Evolutionary conservation across 164 flowering plant genomes (phyloP).

Genomic region (Saururus chinensis): DNA sequence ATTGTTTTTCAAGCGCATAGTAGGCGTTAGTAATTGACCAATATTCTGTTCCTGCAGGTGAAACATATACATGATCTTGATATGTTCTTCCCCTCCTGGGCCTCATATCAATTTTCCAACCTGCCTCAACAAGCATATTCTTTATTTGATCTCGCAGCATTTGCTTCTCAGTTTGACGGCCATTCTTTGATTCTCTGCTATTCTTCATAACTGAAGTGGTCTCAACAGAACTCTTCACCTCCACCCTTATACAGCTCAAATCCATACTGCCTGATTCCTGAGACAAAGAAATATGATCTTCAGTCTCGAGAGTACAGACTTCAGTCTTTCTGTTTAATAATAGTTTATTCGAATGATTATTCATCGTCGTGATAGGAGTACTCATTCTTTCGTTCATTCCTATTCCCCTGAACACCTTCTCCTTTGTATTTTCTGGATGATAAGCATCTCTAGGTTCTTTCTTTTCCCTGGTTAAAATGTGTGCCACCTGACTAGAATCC

Average conservation of each 20-base stretch:
- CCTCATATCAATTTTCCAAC: constrained; percentile 65
- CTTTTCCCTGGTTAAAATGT: neutral
- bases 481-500: neutral
- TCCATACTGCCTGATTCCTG: neutral
- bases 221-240: neutral
- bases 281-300: neutral
- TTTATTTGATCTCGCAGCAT: constrained; percentile 41
- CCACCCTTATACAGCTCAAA: neutral
- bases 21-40: constrained; percentile 85
- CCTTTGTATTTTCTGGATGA: neutral
- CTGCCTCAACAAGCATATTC: constrained; percentile 41
- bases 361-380: neutral
- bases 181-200: constrained; percentile 17
- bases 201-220: neutral
- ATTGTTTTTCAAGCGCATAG: constrained; percentile 30
- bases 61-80: constrained; percentile 64
- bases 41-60: constrained; percentile 40
- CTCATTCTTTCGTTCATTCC: neutral
- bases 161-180: constrained; percentile 27
- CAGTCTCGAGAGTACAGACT: neutral
- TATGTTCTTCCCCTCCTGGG: constrained; percentile 48
- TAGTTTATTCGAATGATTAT: neutral
- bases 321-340: neutral
- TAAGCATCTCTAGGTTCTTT: neutral
- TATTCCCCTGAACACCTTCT: neutral